A percentile compares a stretch with the other conserved stretches of the same genome.
phyloP scores from a whole-genome alignment of 164 flowering plant genomes.

The Taxillus chinensis region DNA sequence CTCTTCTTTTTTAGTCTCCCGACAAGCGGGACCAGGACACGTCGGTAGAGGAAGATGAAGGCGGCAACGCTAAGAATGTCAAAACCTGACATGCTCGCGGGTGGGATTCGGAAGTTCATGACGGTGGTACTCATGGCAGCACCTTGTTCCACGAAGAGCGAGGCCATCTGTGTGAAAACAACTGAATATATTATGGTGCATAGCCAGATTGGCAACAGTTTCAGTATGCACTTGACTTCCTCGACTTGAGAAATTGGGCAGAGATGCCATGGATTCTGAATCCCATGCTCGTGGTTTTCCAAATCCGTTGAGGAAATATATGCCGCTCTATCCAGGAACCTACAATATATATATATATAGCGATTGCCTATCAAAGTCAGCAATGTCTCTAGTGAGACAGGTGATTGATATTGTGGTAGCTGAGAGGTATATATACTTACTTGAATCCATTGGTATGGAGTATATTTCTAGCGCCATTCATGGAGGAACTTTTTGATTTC shows the following conservation, averaged over 20 bases:
- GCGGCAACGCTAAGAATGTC: constrained; percentile 77
- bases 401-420: no score
- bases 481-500: constrained; percentile 26
- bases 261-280: constrained; percentile 54
- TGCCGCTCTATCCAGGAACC: constrained; percentile 86
- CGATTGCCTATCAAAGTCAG: no score
- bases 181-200: constrained; percentile 93
- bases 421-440: constrained; percentile 29
- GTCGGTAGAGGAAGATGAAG: constrained; percentile 61
- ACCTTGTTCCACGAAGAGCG: constrained; percentile 91
- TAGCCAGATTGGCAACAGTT: constrained; percentile 85
- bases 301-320: constrained; percentile 37
- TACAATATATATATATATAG: constrained; percentile 9
- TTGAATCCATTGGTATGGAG: constrained; percentile 74
- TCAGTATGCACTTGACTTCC: constrained; percentile 84
- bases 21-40: constrained; percentile 58
- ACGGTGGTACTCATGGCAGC: constrained; percentile 72
- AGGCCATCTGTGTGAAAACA: constrained; percentile 92
- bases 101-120: constrained; percentile 54
- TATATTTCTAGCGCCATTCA: constrained; percentile 39
- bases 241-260: constrained; percentile 84
- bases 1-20: constrained; percentile 29
- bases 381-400: no score
- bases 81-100: constrained; percentile 96
- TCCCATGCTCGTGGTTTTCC: constrained; percentile 17